A percentile compares a stretch with the other conserved stretches of the same genome.
Evolutionary conservation across 75 land plant species (phyloP).

Genomic region (Adiantum capillusveneris): DNA sequence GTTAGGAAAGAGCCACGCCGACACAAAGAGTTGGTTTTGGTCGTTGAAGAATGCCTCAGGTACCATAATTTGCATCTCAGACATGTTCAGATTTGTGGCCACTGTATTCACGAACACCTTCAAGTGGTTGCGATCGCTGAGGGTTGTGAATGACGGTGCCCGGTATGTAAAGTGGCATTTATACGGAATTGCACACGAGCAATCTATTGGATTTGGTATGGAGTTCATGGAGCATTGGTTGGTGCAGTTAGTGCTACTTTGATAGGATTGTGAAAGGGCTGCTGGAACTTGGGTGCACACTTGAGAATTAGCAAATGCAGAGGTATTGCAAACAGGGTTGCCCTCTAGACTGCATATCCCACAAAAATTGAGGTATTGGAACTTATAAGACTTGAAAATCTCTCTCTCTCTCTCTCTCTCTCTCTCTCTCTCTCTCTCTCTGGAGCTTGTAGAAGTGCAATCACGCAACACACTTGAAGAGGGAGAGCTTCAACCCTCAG

Average conservation of each 20-base stretch:
- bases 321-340: constrained; percentile 34
- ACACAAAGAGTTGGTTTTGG: neutral
- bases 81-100: neutral
- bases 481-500: no score
- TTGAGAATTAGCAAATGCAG: neutral
- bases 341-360: constrained; percentile 29
- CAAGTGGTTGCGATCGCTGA: constrained; percentile 13
- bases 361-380: no score
- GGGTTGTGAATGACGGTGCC: constrained; percentile 36
- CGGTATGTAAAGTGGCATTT: constrained; percentile 28
- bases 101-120: neutral
- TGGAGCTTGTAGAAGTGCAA: no score
- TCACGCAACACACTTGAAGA: no score
- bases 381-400: no score
- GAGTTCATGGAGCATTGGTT: constrained; percentile 17
- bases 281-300: neutral
- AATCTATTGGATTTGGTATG: constrained; percentile 29
- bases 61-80: neutral
- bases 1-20: neutral
- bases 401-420: no score
- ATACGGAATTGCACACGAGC: constrained; percentile 47
- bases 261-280: neutral
- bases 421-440: no score
- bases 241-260: neutral
- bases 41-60: neutral